phyloP scores from a whole-genome alignment of 1,284 basidiomycete genomes.

The Cutaneotrichosporon spelunceum region DNA sequence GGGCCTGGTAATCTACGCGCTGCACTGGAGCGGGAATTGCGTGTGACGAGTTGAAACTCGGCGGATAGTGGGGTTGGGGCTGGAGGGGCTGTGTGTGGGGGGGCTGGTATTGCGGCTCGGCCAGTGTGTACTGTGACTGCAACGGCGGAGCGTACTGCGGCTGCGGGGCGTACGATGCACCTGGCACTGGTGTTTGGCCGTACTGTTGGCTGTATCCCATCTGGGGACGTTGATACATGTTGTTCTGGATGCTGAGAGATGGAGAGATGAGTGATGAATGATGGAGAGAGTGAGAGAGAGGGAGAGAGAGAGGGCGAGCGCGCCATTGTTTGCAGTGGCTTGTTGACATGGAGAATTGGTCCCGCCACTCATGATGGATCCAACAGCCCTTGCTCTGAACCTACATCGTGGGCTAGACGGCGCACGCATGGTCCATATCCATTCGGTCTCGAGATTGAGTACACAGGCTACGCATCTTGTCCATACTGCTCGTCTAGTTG shows the following conservation, averaged over 20 bases:
- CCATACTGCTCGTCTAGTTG: neutral
- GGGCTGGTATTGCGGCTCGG: neutral
- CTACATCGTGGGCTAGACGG: no score
- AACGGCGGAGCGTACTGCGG: neutral
- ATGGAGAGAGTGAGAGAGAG: neutral
- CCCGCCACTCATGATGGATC: neutral
- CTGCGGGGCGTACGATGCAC: neutral
- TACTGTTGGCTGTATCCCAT: neutral
- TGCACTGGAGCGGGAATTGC: conserved; percentile 33
- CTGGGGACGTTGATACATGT: no score
- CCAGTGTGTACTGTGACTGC: no score
- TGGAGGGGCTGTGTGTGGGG: neutral
- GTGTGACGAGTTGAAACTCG: neutral
- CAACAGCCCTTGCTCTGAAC: neutral
- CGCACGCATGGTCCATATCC: neutral
- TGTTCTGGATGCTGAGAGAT: no score
- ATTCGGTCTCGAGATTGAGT: neutral
- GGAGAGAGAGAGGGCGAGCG: neutral
- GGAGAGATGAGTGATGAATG: neutral
- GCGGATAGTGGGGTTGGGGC: neutral
- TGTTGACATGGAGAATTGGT: neutral
- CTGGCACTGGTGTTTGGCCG: no score
- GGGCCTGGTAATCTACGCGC: conserved; percentile 39
- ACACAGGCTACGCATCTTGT: neutral
- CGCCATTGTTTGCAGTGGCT: neutral